Conservation (phyloP, 768 basidiomycete genomes). For the Lentinula aciculospora region DNA sequence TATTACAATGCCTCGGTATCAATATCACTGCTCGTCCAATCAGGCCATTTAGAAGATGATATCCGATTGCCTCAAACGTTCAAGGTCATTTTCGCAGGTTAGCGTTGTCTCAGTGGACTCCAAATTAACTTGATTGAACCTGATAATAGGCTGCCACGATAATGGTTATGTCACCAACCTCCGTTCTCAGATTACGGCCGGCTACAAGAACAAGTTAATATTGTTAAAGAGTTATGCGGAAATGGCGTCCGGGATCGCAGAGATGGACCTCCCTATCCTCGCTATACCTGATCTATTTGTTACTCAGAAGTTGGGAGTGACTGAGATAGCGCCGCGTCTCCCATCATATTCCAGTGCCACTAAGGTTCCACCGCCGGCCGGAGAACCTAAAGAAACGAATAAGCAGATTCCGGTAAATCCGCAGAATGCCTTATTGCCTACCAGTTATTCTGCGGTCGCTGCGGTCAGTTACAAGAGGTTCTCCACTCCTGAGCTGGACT, state of each 20-base stretch:
- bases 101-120: conserved; percentile 5
- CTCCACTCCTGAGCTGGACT: conserved; percentile 33
- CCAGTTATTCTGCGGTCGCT: conserved; percentile 41
- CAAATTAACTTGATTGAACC: conserved; percentile 7
- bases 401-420: not conserved
- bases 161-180: conserved; percentile 56
- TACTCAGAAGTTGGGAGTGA: conserved; percentile 39
- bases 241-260: conserved; percentile 52
- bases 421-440: conserved; percentile 22
- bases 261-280: conserved; percentile 50
- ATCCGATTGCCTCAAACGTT: conserved; percentile 57
- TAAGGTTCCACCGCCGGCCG: not conserved
- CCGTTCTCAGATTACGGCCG: conserved; percentile 58
- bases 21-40: conserved; percentile 24
- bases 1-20: not conserved
- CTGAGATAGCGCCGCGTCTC: conserved; percentile 3
- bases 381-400: not conserved
- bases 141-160: conserved; percentile 38
- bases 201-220: conserved; percentile 58
- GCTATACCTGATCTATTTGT: conserved; percentile 57
- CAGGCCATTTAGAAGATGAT: conserved; percentile 55
- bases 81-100: conserved; percentile 67
- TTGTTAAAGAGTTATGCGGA: conserved; percentile 60
- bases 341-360: not conserved
- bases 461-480: conserved; percentile 22